A percentile compares a stretch with the other conserved stretches of the same genome.
These are phyloP conservation scores for Aurinia saxatilis DNA, from an alignment of 345 rosid genomes.

Conservation along the genomic window DNA sequence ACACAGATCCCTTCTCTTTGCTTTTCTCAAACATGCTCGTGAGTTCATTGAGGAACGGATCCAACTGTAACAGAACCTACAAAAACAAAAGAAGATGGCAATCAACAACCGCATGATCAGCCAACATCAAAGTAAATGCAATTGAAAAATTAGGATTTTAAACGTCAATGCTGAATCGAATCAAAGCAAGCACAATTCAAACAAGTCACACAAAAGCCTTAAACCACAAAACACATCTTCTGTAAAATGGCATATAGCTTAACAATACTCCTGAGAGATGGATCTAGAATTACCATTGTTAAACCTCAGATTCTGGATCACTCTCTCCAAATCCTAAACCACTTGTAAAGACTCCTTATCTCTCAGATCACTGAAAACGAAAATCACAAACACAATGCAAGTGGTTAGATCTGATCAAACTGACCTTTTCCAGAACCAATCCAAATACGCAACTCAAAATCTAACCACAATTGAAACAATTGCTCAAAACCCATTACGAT, in stretches of 20 bases:
- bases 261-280: neutral
- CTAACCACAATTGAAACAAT: neutral
- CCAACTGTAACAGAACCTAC: slow-evolving; percentile 71
- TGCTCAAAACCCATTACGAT: neutral
- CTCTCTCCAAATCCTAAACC: no score
- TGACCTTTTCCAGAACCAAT: no score
- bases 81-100: neutral
- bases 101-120: neutral
- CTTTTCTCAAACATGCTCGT: slow-evolving; percentile 81
- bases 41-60: slow-evolving; percentile 88
- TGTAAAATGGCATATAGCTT: neutral
- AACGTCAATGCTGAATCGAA: neutral
- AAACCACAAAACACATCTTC: neutral
- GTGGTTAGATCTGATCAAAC: slow-evolving; percentile 14
- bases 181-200: no score
- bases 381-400: slow-evolving; percentile 17
- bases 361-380: slow-evolving; percentile 1
- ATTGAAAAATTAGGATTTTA: no score
- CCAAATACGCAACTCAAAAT: neutral
- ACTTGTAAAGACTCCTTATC: neutral
- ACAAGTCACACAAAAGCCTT: no score
- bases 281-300: slow-evolving; percentile 24
- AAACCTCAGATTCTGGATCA: neutral
- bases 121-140: neutral
- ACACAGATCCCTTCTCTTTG: slow-evolving; percentile 75